Conservation (phyloP, 2,329 filamentous ascomycete genomes). For the Xylariaceae sp. region DNA sequence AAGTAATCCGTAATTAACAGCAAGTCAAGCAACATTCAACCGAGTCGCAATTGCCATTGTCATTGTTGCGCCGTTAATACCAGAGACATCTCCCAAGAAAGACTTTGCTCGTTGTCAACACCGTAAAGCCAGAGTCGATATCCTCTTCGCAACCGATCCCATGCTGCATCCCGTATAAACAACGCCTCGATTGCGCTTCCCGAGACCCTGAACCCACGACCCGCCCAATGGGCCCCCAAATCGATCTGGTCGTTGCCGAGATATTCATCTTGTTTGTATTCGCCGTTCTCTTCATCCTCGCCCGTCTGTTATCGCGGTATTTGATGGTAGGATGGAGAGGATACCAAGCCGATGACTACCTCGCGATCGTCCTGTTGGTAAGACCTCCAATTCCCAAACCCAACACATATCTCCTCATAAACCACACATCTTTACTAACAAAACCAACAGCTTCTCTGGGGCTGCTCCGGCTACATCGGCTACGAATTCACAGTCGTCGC, state of each 20-base stretch:
- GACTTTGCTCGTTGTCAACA: too few relatives aligned
- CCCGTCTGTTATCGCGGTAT: neutral
- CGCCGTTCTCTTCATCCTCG: neutral
- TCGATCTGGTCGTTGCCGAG: neutral
- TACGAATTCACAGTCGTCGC: neutral
- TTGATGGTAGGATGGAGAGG: neutral
- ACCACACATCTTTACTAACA: neutral
- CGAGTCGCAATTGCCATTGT: too few relatives aligned
- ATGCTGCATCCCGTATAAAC: too few relatives aligned
- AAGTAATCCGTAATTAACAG: too few relatives aligned
- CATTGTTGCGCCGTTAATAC: too few relatives aligned
- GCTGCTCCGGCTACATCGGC: neutral
- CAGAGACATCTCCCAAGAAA: too few relatives aligned
- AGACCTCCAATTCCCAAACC: neutral
- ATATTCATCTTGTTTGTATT: neutral
- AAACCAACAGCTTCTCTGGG: neutral
- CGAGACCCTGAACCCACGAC: too few relatives aligned
- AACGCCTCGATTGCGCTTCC: too few relatives aligned
- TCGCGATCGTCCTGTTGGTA: neutral
- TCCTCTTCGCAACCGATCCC: too few relatives aligned
- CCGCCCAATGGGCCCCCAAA: neutral
- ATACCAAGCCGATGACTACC: slow-evolving; percentile 2
- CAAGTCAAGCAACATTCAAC: too few relatives aligned
- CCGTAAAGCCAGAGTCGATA: too few relatives aligned
- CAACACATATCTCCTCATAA: too few relatives aligned